Evolutionary conservation across 768 basidiomycete genomes (phyloP).

Genomic region (Mycena vulgaris): DNA sequence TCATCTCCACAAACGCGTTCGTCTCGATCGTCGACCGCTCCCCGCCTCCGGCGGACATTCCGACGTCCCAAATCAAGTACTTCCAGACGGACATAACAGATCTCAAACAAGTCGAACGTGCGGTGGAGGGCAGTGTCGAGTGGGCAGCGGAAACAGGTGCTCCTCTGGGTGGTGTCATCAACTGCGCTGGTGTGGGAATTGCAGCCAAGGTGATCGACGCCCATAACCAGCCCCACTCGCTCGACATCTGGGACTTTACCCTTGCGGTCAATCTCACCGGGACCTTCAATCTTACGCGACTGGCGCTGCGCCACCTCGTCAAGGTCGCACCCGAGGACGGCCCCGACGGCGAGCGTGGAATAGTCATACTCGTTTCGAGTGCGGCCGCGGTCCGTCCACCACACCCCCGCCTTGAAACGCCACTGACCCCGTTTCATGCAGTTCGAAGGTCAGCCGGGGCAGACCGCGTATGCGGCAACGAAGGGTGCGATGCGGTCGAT

Average conservation of each 20-base stretch:
- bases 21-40: constrained; percentile 69
- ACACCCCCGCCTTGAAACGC: neutral
- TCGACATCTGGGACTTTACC: constrained; percentile 67
- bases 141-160: constrained; percentile 61
- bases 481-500: constrained; percentile 73
- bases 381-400: constrained; percentile 62
- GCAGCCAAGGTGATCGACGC: constrained; percentile 63
- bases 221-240: constrained; percentile 61
- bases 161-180: constrained; percentile 71
- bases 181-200: constrained; percentile 69
- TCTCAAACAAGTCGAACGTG: constrained; percentile 53
- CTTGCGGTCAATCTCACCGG: constrained; percentile 72
- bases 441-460: constrained; percentile 73
- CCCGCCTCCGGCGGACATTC: constrained; percentile 49
- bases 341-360: constrained; percentile 68
- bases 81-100: constrained; percentile 60
- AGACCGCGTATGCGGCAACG: constrained; percentile 68
- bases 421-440: constrained; percentile 38
- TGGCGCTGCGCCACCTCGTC: constrained; percentile 66
- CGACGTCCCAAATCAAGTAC: constrained; percentile 52
- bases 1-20: constrained; percentile 61
- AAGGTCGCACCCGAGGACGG: constrained; percentile 62
- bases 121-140: constrained; percentile 55
- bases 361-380: constrained; percentile 71
- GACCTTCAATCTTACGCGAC: constrained; percentile 71